Base-by-base conservation (phyloP, 139 green algal species). In the Mychonastes homosphaera region DNA sequence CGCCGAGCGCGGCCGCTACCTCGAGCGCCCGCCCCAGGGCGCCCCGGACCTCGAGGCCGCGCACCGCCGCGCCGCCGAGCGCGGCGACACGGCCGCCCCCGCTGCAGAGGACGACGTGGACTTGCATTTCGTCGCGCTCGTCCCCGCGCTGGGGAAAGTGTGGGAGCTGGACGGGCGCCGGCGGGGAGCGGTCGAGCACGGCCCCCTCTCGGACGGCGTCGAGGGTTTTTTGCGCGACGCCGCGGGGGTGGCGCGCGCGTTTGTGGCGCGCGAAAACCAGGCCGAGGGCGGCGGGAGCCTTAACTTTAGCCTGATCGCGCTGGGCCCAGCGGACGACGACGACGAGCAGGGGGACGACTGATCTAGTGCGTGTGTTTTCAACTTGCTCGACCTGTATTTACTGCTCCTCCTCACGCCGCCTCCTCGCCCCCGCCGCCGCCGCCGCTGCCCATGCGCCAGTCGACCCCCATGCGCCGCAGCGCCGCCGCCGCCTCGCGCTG, bases 111-210 rank as follows among this genome's bases (percentile, higher is more conserved):
- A 87, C 18, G 74, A 87, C 3, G 75, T 95, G 3, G 54, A 91
- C 58, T 69, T 94, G 21, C 89, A 96, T 75, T 96, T 95, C 73
- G 85, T 92, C 6, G 72, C 77, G 9, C 83, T 95, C 36, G 82
- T 95, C 8, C 28, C 84, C 5, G 38, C 51, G 10, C 66, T 87
- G 21, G 84, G 85, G 24, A 47, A 65, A 18, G 64, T 96, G 29
- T 88, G 73, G 35, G 84, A 96, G 76, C 75, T 95, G 39, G 88
- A 96, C 59, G 88, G 89, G 1, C 63, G 88, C n/a, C 77, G 80
- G 12, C 39, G 23, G 0, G 71, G 46, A 0, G 77, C 89, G 23
- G 77, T 95, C 36, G 71, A 77, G 55, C 84, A 92, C 53, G 85
- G 86, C 1, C 41, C 76, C 8, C 8, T n/a, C 41, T 48, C 9